These are phyloP conservation scores for Tilletia setariae DNA, from an alignment of 1,284 basidiomycete species.

Conservation along the genomic window DNA sequence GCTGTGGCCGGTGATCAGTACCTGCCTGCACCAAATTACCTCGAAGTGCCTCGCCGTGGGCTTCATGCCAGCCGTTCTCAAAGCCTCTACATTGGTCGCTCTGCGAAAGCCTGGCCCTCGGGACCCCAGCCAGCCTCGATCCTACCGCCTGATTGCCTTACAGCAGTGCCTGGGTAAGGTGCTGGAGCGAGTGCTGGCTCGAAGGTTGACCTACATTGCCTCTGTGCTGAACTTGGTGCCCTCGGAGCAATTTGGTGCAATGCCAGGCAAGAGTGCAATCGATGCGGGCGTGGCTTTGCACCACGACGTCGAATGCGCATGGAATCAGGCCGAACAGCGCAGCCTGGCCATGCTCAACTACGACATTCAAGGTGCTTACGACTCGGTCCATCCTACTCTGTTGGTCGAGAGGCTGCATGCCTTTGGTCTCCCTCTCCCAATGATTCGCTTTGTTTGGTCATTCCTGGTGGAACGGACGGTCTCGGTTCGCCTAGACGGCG, in stretches of 20 bases:
- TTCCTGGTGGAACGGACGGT: neutral
- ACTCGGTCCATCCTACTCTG: neutral
- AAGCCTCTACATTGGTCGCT: neutral
- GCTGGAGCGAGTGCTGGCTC: neutral
- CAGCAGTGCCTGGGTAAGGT: neutral
- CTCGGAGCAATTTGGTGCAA: neutral
- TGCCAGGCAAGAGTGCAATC: neutral
- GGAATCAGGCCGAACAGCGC: neutral
- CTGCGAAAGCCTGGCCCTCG: neutral
- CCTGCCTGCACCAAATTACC: neutral
- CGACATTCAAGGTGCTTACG: constrained; percentile 4
- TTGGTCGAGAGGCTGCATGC: neutral
- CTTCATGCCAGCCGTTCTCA: neutral
- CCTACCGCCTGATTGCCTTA: neutral
- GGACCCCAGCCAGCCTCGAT: neutral
- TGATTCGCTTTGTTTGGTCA: neutral
- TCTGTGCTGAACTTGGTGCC: neutral
- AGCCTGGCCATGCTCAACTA: neutral
- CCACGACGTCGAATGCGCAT: neutral
- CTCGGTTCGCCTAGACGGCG: neutral
- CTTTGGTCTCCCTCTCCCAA: neutral
- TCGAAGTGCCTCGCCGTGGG: neutral
- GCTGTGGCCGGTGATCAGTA: neutral
- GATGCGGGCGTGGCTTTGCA: neutral
- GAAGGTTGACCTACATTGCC: neutral